These are phyloP conservation scores for Lantana camara DNA, from an alignment of 257 asterid genomes.

Conservation along the genomic window DNA sequence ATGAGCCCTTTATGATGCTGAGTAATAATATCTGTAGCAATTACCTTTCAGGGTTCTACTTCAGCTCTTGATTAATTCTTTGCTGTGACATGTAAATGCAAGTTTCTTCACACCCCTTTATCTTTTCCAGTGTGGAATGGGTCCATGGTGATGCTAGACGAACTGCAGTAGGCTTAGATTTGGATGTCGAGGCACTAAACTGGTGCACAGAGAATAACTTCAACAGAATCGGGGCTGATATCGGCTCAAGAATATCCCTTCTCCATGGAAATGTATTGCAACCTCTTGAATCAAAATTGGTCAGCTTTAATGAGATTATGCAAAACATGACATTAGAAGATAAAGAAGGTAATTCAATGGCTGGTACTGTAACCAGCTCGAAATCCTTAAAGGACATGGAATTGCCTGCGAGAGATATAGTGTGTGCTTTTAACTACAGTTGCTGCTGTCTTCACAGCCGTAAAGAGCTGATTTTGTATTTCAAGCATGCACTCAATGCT, in stretches of 20 bases:
- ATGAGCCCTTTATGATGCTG: too few relatives aligned
- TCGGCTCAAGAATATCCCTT: slow-evolving; percentile 62
- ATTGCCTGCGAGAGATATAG: slow-evolving; percentile 81
- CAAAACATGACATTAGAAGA: slow-evolving; percentile 43
- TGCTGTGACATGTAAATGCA: background rate
- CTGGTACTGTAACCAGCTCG: slow-evolving; percentile 6
- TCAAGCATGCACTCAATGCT: slow-evolving; percentile 61
- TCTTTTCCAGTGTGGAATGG: slow-evolving; percentile 80
- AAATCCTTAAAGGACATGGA: slow-evolving; percentile 55
- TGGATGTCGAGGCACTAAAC: slow-evolving; percentile 80
- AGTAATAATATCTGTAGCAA: too few relatives aligned
- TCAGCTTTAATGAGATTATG: slow-evolving; percentile 43
- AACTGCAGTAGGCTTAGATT: slow-evolving; percentile 93
- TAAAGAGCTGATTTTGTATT: slow-evolving; percentile 76
- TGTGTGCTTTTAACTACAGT: slow-evolving; percentile 96
- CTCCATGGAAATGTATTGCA: slow-evolving; percentile 91
- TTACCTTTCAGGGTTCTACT: too few relatives aligned
- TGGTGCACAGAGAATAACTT: slow-evolving; percentile 86
- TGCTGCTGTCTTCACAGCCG: slow-evolving; percentile 96
- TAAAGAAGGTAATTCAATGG: slow-evolving; percentile 31
- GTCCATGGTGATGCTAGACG: slow-evolving; percentile 83
- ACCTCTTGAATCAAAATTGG: slow-evolving; percentile 69
- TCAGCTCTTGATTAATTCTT: slow-evolving; percentile 4
- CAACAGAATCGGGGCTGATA: slow-evolving; percentile 77
- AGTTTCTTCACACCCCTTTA: slow-evolving; percentile 13